These are phyloP conservation scores for Rhynchosporium graminicola DNA, from an alignment of 2,329 filamentous ascomycete genomes.

Conservation along the genomic window DNA sequence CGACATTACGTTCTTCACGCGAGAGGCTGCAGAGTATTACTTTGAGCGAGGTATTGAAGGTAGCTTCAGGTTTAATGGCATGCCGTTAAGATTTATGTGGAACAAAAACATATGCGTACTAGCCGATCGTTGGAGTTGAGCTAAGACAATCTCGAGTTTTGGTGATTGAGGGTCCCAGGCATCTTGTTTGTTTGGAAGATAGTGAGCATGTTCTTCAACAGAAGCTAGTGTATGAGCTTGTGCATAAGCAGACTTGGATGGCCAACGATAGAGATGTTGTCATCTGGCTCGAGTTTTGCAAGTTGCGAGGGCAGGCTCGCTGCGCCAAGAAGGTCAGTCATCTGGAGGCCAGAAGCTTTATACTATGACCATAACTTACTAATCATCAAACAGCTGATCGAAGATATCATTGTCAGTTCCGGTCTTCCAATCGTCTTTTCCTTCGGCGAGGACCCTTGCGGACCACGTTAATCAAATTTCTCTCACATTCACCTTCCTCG, in stretches of 20 bases:
- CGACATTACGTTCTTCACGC: constrained; percentile 21
- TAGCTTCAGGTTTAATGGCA: not conserved
- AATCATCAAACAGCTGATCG: not conserved
- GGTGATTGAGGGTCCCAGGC: constrained; percentile 17
- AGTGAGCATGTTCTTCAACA: constrained; percentile 17
- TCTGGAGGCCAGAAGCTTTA: not conserved
- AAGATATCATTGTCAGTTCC: not conserved
- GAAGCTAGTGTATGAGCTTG: constrained; percentile 23
- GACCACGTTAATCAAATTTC: not conserved
- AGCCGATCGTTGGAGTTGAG: not conserved
- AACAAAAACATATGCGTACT: constrained; percentile 22
- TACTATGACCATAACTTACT: not conserved
- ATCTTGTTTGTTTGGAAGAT: not conserved
- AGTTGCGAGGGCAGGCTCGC: constrained; percentile 14
- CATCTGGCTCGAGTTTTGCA: constrained; percentile 16
- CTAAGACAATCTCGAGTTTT: constrained; percentile 22
- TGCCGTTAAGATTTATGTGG: not conserved
- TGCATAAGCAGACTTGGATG: constrained; percentile 10
- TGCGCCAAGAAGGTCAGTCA: constrained; percentile 18
- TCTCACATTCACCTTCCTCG: not conserved
- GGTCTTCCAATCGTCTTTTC: not conserved
- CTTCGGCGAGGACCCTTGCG: constrained; percentile 5
- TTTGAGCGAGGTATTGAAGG: not conserved
- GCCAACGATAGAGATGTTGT: constrained; percentile 1
- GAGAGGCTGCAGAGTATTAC: constrained; percentile 18